Evolutionary conservation across 225 moss, liverwort and hornwort species (phyloP).

Genomic region (Asterella californica): DNA sequence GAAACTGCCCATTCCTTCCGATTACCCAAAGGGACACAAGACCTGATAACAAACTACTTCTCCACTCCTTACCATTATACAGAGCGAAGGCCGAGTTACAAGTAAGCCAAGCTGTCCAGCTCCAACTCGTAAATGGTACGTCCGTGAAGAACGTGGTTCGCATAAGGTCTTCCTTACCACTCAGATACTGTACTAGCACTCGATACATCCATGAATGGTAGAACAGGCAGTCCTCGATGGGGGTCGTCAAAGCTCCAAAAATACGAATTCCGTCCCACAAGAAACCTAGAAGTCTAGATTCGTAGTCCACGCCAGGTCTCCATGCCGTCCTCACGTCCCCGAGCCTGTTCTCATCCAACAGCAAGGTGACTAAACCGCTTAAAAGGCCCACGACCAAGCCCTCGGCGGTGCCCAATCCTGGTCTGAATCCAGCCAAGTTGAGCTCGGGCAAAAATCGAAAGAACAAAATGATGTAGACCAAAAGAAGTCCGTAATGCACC

Average conservation of each 20-base stretch:
- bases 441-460: slow-evolving; percentile 57
- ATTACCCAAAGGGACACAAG: slow-evolving; percentile 70
- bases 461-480: slow-evolving; percentile 51
- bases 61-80: slow-evolving; percentile 87
- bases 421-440: slow-evolving; percentile 33
- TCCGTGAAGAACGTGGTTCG: slow-evolving; percentile 48
- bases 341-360: slow-evolving; percentile 70
- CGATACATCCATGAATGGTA: slow-evolving; percentile 82
- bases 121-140: slow-evolving; percentile 65
- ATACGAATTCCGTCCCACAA: slow-evolving; percentile 68
- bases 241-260: slow-evolving; percentile 53
- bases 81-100: slow-evolving; percentile 57
- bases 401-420: slow-evolving; percentile 46
- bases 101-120: slow-evolving; percentile 61
- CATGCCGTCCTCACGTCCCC: slow-evolving; percentile 70
- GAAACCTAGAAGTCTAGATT: slow-evolving; percentile 38
- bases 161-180: neutral
- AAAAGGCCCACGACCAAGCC: slow-evolving; percentile 62
- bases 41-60: slow-evolving; percentile 57
- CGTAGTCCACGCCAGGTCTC: slow-evolving; percentile 62
- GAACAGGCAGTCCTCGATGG: slow-evolving; percentile 61
- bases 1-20: slow-evolving; percentile 58
- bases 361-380: slow-evolving; percentile 59
- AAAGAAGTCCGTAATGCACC: slow-evolving; percentile 52
- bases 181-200: slow-evolving; percentile 38